Evolutionary conservation across 768 basidiomycete genomes (phyloP), one percentile per base, ranked within the genome.

Genomic region (Coprinopsis marcescibilis): DNA sequence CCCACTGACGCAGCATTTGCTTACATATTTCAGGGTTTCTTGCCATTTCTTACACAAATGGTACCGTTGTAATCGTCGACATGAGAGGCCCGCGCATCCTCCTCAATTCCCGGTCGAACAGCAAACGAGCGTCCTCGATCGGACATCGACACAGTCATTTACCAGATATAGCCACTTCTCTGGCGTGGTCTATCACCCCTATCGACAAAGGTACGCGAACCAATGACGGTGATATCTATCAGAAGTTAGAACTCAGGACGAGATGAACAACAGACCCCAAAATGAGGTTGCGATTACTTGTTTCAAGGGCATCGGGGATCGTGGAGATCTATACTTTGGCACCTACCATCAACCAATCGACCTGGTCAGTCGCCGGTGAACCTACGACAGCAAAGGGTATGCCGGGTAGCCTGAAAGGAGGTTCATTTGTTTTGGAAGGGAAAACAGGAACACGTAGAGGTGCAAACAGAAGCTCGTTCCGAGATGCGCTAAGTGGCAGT

Each of bases 1-100:
- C 17, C 30, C 13, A 10, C 17, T 14, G 32, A 17, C 5, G n/a
- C 34, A 52, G 25, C 35, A 43, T 11, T 36, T 45, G 45, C 42
- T 49, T 23, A 24, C 42, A 42, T 19, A 25, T 10, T 5, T 35
- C 50, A 90, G 89, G 88, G 3, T 90, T 94, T 61, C 62, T 90
- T 35, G 88, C 90, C 1, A 71, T 82, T 2, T 80, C 83, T 2
- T 89, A 85, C 59, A 58, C 62, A 4, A 74, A 77, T 39, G 81
- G 79, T 1, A 67, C 74, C 1, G 46, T 94, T 17, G 64, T 75
- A 26, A 65, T 92, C 25, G 60, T 92, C 14, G 85, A 93, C 57
- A 71, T 91, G 73, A 74, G 88, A 19, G 84, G 79, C 1, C 89
- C 89, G 1, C 72, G 73, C 11, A 65, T 91, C 10, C 73, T 91